Percentiles rank a stretch among this genome's conserved stretches.
These are phyloP conservation scores for Penicillium mononematosum DNA, from an alignment of 495 filamentous ascomycete species.

Conservation along the genomic window DNA sequence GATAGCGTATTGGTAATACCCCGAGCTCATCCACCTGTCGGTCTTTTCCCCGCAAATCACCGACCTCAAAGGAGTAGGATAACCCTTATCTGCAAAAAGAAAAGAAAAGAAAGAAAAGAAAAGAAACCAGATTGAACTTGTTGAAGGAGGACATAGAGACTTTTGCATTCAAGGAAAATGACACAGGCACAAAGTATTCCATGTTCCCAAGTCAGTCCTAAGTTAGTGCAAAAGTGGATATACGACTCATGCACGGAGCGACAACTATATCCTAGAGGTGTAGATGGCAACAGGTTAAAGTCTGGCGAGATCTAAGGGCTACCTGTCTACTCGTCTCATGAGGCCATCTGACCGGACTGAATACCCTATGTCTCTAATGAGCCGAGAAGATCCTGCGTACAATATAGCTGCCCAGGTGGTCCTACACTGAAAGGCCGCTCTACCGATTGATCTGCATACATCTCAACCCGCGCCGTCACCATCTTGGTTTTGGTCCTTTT, in stretches of 20 bases:
- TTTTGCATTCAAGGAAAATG: no score
- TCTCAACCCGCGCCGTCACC: no score
- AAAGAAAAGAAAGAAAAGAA: not conserved
- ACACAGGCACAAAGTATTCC: no score
- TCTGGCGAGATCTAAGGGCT: not conserved
- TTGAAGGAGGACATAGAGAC: not conserved
- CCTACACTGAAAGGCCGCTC: not conserved
- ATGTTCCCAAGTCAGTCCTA: no score
- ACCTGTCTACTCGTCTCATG: not conserved
- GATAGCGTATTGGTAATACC: slow-evolving; percentile 23
- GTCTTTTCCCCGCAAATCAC: not conserved
- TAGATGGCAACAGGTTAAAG: not conserved
- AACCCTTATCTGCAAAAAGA: no score
- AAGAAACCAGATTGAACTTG: not conserved
- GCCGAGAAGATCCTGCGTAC: not conserved
- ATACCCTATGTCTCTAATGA: not conserved
- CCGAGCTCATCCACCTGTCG: not conserved
- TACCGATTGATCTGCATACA: not conserved
- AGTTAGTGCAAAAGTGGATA: no score
- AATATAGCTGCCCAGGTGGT: not conserved
- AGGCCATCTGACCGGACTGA: not conserved
- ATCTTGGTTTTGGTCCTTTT: not conserved
- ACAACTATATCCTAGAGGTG: not conserved
- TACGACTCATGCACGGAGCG: not conserved
- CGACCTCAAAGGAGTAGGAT: not conserved